A percentile compares a stretch with the other conserved stretches of the same genome.
phyloP scores from a whole-genome alignment of 2,329 filamentous ascomycete genomes.

The Fusarium sp. region DNA sequence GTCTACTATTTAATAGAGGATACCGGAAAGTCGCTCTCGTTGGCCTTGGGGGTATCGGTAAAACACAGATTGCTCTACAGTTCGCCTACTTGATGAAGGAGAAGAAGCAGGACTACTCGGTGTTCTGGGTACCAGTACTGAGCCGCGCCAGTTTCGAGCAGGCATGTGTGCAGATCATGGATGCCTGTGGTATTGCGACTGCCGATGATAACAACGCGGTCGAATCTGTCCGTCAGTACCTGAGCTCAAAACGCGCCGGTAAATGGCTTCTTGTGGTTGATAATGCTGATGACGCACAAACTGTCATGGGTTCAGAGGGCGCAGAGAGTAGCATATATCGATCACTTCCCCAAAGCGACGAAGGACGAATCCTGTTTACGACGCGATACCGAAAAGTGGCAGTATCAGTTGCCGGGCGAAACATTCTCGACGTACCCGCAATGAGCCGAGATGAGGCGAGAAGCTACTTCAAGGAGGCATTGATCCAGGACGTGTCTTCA shows the following conservation, averaged over 20 bases:
- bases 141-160: background rate
- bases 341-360: background rate
- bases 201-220: rapidly evolving
- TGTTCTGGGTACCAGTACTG: background rate
- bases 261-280: background rate
- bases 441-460: background rate
- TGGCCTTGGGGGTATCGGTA: background rate
- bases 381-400: background rate
- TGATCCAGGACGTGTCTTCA: background rate
- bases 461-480: background rate
- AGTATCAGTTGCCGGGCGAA: background rate
- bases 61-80: background rate
- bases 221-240: rapidly evolving
- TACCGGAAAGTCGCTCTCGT: rapidly evolving
- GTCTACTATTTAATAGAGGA: rapidly evolving
- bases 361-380: background rate
- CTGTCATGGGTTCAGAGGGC: too few species aligned
- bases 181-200: background rate
- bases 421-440: rapidly evolving
- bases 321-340: rapidly evolving
- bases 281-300: background rate
- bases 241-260: background rate
- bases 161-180: background rate
- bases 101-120: background rate
- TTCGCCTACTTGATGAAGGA: rapidly evolving